These are phyloP conservation scores for Oleoguttula mirabilis DNA, from an alignment of 495 filamentous ascomycete species.

Conservation along the genomic window DNA sequence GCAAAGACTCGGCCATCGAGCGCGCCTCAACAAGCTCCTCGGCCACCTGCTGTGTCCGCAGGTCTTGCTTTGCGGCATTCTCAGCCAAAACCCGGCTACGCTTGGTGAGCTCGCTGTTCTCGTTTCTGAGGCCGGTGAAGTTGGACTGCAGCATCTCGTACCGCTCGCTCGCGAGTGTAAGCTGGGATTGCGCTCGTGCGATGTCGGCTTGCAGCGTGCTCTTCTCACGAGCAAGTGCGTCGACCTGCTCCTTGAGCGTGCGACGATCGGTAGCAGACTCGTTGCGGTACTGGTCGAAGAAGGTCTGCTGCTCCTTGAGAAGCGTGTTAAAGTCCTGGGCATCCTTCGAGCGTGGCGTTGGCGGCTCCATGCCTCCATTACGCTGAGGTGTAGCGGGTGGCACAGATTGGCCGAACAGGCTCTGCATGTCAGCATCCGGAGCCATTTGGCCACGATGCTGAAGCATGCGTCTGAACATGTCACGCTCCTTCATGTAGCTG, in stretches of 20 bases:
- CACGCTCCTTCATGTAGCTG: conserved; percentile 87
- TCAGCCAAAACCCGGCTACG: conserved; percentile 63
- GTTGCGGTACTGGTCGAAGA: conserved; percentile 81
- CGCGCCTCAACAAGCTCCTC: conserved; percentile 86
- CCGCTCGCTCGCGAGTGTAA: conserved; percentile 66
- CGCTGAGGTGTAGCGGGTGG: conserved; percentile 30
- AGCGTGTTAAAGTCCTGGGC: conserved; percentile 52
- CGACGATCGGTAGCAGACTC: conserved; percentile 69
- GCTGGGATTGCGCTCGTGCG: conserved; percentile 62
- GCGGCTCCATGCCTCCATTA: conserved; percentile 16
- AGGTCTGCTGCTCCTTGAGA: conserved; percentile 71
- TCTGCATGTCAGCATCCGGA: conserved; percentile 43
- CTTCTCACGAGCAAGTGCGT: conserved; percentile 70
- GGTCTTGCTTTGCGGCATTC: conserved; percentile 73
- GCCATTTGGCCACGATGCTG: conserved; percentile 54
- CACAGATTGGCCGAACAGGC: conserved; percentile 49
- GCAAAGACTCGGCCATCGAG: conserved; percentile 70
- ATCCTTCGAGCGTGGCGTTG: conserved; percentile 32
- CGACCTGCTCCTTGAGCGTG: conserved; percentile 73
- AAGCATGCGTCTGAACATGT: conserved; percentile 93
- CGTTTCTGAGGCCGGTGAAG: conserved; percentile 64
- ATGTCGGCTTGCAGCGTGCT: conserved; percentile 67
- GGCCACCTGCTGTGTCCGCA: conserved; percentile 77
- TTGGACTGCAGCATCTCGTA: conserved; percentile 87
- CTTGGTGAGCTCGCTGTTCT: conserved; percentile 76